A percentile compares a stretch with the other conserved stretches of the same genome.
phyloP scores from a whole-genome alignment of 108 stramenopile species.

The Parietichytrium sp. region DNA sequence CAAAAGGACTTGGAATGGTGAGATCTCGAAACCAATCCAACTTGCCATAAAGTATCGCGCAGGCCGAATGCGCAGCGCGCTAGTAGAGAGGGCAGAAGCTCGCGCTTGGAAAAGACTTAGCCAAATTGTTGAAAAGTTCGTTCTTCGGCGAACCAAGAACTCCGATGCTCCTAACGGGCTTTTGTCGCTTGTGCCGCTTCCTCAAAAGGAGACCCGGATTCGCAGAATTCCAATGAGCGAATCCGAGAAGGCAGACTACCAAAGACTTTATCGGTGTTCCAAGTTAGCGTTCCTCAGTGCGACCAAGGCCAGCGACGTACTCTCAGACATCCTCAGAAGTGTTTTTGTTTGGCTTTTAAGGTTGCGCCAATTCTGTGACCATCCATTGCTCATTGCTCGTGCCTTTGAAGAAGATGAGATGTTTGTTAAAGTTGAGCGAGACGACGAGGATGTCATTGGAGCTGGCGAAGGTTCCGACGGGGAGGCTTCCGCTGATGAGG shows the following conservation, averaged over 20 bases:
- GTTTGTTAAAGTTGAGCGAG: neutral
- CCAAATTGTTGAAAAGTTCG: neutral
- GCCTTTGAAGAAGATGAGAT: neutral
- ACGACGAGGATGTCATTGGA: slow-evolving; percentile 29
- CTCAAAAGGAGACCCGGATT: slow-evolving; percentile 42
- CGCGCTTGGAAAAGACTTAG: neutral
- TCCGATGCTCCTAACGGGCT: slow-evolving; percentile 34
- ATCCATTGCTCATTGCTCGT: slow-evolving; percentile 49
- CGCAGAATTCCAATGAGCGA: slow-evolving; percentile 39
- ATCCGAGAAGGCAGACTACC: slow-evolving; percentile 51
- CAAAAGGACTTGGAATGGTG: neutral
- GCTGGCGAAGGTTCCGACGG: neutral
- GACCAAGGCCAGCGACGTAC: slow-evolving; percentile 40
- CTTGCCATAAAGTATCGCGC: neutral
- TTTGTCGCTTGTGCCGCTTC: slow-evolving; percentile 49
- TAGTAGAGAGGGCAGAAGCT: neutral
- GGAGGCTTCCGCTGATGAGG: neutral
- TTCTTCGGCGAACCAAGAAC: slow-evolving; percentile 37
- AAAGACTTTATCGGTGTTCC: slow-evolving; percentile 43
- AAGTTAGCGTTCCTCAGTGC: slow-evolving; percentile 41
- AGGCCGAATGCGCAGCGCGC: neutral
- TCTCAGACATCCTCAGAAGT: slow-evolving; percentile 41
- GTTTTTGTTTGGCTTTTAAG: slow-evolving; percentile 52
- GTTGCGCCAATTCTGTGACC: slow-evolving; percentile 56
- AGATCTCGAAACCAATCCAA: slow-evolving; percentile 21